A percentile compares a stretch with the other conserved stretches of the same genome.
phyloP scores from a whole-genome alignment of 495 filamentous ascomycete species.

The Aspergillus haitiensis region DNA sequence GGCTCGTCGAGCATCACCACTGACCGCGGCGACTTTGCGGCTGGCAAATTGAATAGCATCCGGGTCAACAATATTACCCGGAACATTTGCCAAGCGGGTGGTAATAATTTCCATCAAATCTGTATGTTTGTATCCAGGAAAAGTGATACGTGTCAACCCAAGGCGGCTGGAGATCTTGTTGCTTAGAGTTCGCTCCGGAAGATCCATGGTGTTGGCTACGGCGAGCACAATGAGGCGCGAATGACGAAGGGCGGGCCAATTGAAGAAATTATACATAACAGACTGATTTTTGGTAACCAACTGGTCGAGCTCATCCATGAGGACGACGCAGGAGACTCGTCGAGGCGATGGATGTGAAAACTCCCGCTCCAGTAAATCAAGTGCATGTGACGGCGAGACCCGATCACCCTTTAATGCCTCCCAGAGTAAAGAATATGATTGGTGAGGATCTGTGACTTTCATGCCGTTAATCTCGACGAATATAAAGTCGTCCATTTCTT shows the following conservation, averaged over 20 bases:
- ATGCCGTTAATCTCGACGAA: conserved; percentile 99
- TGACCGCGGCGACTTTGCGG: conserved; percentile 94
- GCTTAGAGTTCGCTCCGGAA: conserved; percentile 92
- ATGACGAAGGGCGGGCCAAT: conserved; percentile 94
- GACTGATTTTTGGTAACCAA: conserved; percentile 95
- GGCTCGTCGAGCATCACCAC: conserved; percentile 87
- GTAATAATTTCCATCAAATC: conserved; percentile 98
- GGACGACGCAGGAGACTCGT: conserved; percentile 89
- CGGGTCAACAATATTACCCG: conserved; percentile 83
- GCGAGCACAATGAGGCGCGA: conserved; percentile 92
- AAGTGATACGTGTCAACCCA: conserved; percentile 88
- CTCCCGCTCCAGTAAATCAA: conserved; percentile 86
- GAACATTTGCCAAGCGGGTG: conserved; percentile 81
- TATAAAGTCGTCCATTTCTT: conserved; percentile 98
- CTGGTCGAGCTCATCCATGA: conserved; percentile 99
- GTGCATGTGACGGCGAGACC: conserved; percentile 86
- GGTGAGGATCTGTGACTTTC: conserved; percentile 98
- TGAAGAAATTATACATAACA: conserved; percentile 99
- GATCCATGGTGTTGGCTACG: conserved; percentile 98
- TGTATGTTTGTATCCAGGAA: conserved; percentile 94
- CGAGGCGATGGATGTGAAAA: conserved; percentile 88
- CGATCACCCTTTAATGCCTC: conserved; percentile 92
- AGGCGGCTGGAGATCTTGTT: conserved; percentile 97
- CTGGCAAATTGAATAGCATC: conserved; percentile 97
- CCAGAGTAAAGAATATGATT: conserved; percentile 94